A percentile compares a stretch with the other conserved stretches of the same genome.
phyloP scores from a whole-genome alignment of 2,329 filamentous ascomycete species.

The Bipolaris oryzae region DNA sequence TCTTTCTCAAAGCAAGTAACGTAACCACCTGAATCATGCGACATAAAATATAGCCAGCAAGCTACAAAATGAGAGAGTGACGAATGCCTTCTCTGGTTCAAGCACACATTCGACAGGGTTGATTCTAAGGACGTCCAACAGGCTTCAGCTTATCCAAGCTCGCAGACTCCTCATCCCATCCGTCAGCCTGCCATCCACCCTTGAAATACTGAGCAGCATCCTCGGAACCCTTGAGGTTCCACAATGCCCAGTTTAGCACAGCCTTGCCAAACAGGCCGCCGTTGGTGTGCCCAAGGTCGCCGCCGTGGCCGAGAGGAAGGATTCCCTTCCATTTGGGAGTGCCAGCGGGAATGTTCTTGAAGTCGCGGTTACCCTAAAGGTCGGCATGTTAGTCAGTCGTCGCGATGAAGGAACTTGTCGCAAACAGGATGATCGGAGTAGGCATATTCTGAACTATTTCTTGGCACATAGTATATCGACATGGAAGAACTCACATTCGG shows the following conservation, averaged over 20 bases:
- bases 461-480: background rate
- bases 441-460: background rate
- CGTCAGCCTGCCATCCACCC: background rate
- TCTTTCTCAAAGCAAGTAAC: too few species aligned
- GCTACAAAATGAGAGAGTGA: too few species aligned
- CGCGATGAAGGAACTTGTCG: background rate
- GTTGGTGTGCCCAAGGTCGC: background rate
- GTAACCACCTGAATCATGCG: too few species aligned
- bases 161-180: background rate
- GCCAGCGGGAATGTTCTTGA: background rate
- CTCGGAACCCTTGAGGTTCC: background rate
- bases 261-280: background rate
- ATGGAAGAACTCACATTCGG: background rate
- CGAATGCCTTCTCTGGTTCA: background rate
- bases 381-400: background rate
- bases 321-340: background rate
- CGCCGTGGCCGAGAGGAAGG: background rate
- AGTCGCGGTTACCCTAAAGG: background rate
- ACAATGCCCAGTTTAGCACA: background rate
- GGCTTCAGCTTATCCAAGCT: background rate
- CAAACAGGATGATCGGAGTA: background rate
- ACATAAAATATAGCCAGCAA: too few species aligned
- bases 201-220: background rate
- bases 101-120: background rate
- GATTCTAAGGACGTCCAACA: background rate